A percentile compares a stretch with the other conserved stretches of the same genome.
phyloP scores from a whole-genome alignment of 257 asterid genomes.

The Ballota nigra region DNA sequence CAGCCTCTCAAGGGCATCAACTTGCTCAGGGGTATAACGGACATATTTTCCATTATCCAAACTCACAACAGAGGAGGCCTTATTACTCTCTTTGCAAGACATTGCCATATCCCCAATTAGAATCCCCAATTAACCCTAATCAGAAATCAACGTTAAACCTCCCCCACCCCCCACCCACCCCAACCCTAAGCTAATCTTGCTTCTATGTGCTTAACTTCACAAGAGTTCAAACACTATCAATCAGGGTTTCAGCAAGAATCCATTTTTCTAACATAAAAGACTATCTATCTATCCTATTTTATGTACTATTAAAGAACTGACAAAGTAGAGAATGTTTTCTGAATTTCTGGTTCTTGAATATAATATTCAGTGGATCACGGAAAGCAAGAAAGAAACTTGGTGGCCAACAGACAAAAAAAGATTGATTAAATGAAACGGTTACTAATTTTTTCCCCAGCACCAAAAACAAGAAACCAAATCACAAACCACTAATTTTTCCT shows the following conservation, averaged over 20 bases:
- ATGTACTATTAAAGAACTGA: not conserved
- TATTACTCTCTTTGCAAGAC: constrained; percentile 71
- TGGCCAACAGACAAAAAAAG: no score
- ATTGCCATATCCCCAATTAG: constrained; percentile 42
- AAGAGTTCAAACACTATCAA: not conserved
- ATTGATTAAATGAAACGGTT: not conserved
- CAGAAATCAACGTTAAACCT: not conserved
- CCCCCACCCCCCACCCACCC: not conserved
- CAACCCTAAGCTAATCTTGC: not conserved
- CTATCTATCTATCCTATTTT: not conserved
- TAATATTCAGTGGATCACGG: constrained; percentile 8
- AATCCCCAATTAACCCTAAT: constrained; percentile 8
- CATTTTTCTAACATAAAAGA: constrained; percentile 10
- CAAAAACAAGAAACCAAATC: constrained; percentile 25
- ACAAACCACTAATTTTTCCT: not conserved
- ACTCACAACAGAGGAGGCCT: constrained; percentile 23
- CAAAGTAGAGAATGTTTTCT: constrained; percentile 16
- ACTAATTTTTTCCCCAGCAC: constrained; percentile 5
- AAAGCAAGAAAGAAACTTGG: constrained; percentile 21
- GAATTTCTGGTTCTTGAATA: constrained; percentile 1
- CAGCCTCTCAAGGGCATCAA: constrained; percentile 90
- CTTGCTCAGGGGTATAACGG: constrained; percentile 86
- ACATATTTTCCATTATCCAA: constrained; percentile 83
- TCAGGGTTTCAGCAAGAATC: constrained; percentile 16
- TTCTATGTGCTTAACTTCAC: not conserved